Evolutionary conservation across 306 rosid species (phyloP), one percentile per base, ranked within the genome.

Genomic region (Glycine soja): DNA sequence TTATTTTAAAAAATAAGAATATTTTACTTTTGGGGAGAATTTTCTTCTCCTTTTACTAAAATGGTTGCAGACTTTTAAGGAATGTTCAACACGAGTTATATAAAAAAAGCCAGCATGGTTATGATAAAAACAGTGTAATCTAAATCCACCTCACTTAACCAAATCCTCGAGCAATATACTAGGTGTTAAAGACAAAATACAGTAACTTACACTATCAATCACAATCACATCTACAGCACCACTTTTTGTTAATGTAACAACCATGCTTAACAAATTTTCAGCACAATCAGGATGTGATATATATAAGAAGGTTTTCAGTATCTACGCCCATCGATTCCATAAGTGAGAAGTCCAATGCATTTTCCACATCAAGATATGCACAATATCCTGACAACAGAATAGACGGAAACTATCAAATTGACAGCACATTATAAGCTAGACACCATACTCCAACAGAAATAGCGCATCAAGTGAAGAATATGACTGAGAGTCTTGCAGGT

Each of bases 331-430:
- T 92, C 13, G 97, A 85, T 85, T 95, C 91, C 58, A 90, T 91
- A 82, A 92, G 95, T 68, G 91, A 84, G 81, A 72, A 87, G 82
- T 92, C 95, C 88, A 92, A 69, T 14, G 92, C 95, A 89, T 93
- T 88, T 86, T 95, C 98, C 72, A 78, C 97, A 74, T 95, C 98
- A 84, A 95, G 89, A 90, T 87, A 91, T 67, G 95, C 97, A 85
- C 98, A 95, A 83, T 78, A 86, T 63, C 98, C 97, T 91, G 92
- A 87, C 87, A 54, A 80, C 68, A 82, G 72, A 19, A 81, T 16
- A 61, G 69, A 72, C 14, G 45, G 43, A 70, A 50, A 48, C 53
- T 69, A 82, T 79, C 45, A 79, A 48, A 70, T 79, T 61, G 79
- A 75, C n/a, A 59, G 36, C 77, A 82, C 38, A 32, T 75, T 40